Evolutionary conservation across 2,329 filamentous ascomycete species (phyloP).

Genomic region (Colletotrichum cuscutae): DNA sequence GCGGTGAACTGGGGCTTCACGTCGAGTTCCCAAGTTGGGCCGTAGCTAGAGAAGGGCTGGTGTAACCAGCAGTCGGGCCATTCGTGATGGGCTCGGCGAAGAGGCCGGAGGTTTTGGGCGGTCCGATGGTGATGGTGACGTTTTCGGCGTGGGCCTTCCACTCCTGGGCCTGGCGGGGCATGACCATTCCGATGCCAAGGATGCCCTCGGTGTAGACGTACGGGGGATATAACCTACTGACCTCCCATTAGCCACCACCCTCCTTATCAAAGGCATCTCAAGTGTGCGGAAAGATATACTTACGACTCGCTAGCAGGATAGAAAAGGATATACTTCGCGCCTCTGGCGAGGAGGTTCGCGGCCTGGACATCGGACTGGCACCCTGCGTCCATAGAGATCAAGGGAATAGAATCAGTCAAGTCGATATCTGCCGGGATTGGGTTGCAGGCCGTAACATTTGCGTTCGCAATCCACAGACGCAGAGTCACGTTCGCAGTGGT

Average conservation of each 20-base stretch:
- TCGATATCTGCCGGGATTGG: conserved; percentile 50
- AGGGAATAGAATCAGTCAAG: conserved; percentile 51
- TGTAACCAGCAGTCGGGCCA: conserved; percentile 45
- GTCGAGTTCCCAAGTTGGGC: conserved; percentile 57
- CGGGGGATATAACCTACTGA: conserved; percentile 9
- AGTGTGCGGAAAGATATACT: not conserved
- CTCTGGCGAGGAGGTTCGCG: conserved; percentile 51
- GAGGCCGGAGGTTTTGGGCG: conserved; percentile 24
- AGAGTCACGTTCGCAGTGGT: conserved; percentile 23
- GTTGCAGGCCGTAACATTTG: conserved; percentile 47
- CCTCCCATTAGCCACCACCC: not conserved
- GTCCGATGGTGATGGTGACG: conserved; percentile 38
- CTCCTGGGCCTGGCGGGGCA: conserved; percentile 36
- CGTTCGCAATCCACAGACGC: conserved; percentile 10
- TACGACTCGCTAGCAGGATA: conserved; percentile 42
- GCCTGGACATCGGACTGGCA: conserved; percentile 50
- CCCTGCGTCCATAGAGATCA: conserved; percentile 47
- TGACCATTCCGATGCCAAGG: conserved; percentile 33
- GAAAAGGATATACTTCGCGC: conserved; percentile 53
- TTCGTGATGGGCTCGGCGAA: conserved; percentile 35
- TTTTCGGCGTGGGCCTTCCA: conserved; percentile 40
- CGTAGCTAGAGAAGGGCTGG: conserved; percentile 55
- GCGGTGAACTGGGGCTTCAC: conserved; percentile 60
- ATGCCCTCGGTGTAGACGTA: conserved; percentile 24
- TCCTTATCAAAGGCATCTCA: too few species aligned